Conservation (phyloP, 257 asterid genomes). For the Solanum medicagineum region DNA sequence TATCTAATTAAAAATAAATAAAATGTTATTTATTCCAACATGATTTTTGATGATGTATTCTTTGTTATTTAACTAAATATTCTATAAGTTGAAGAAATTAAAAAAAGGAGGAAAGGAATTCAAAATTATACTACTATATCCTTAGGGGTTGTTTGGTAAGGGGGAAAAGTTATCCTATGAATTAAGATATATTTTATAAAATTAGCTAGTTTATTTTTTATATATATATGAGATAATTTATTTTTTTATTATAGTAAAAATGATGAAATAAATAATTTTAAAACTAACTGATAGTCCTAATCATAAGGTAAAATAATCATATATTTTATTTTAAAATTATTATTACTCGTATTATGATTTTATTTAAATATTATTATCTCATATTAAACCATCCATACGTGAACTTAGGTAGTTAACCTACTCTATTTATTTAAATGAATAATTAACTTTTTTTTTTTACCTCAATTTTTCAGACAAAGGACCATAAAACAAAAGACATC, state of each 20-base stretch:
- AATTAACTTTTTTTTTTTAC: neutral
- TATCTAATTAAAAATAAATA: neutral
- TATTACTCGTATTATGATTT: too few relatives aligned
- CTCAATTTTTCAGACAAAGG: neutral
- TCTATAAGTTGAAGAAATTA: neutral
- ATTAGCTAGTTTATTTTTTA: too few relatives aligned
- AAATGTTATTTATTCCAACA: neutral
- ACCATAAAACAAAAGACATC: neutral
- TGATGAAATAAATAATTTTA: too few relatives aligned
- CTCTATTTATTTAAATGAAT: neutral
- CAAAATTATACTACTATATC: neutral
- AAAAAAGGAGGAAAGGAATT: neutral
- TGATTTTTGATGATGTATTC: neutral
- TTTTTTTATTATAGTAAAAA: too few relatives aligned
- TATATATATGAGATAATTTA: too few relatives aligned
- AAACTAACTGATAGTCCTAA: too few relatives aligned
- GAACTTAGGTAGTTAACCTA: too few relatives aligned
- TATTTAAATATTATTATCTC: too few relatives aligned
- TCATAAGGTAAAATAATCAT: neutral
- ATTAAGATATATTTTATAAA: too few relatives aligned
- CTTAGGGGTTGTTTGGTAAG: neutral
- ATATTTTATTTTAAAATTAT: neutral
- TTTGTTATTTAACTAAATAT: neutral
- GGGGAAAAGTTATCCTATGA: neutral
- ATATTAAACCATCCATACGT: accelerated